Evolutionary conservation across 805 yeast species (phyloP), one percentile per base, ranked within the genome.

Genomic region (Nakazawaea wyomingensis): DNA sequence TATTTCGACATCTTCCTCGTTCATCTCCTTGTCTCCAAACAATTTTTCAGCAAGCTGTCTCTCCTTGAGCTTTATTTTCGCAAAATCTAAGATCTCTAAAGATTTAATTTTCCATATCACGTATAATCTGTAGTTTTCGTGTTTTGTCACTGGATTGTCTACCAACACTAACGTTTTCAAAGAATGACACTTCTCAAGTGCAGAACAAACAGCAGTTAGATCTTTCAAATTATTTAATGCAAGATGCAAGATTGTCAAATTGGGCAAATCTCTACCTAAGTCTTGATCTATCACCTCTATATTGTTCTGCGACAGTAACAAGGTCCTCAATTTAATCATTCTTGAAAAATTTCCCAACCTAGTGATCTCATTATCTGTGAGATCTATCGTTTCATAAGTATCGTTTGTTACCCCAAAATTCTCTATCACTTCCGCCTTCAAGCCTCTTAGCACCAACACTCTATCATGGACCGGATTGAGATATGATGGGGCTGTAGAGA

Each of bases 351-450:
- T 68, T 13, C 72, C 69, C 5, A 91, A 50, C 2, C 67, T 68
- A 1, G 70, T 60, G n/a, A 91, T 62, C 27, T 77, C 82, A 60
- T 91, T 91, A 54, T 83, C 81, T 1, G 91, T 77, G 26, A 91
- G 56, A 57, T 91, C 97, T 3, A 91, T 61, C 13, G 71, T 76
- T 47, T 71, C 81, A 56, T 62, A 66, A 32, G 54, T 64, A 56
- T 71, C 76, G 42, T 54, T 58, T 1, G 69, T 54, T 3, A 59
- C 62, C 1, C 69, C 68, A 2, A 76, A 51, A 41, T 68, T 67
- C 44, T 73, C 80, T 10, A 78, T 54, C 3, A 61, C 53, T 0
- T 77, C 62, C 3, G 74, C 59, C 30, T 65, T 61, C 9, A 67
- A 50, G 11, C 65, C 59, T 16, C 78, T 59, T 3, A 71, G 60